Conservation (phyloP, 1,284 basidiomycete genomes). For the Cutaneotrichosporon sp. region DNA sequence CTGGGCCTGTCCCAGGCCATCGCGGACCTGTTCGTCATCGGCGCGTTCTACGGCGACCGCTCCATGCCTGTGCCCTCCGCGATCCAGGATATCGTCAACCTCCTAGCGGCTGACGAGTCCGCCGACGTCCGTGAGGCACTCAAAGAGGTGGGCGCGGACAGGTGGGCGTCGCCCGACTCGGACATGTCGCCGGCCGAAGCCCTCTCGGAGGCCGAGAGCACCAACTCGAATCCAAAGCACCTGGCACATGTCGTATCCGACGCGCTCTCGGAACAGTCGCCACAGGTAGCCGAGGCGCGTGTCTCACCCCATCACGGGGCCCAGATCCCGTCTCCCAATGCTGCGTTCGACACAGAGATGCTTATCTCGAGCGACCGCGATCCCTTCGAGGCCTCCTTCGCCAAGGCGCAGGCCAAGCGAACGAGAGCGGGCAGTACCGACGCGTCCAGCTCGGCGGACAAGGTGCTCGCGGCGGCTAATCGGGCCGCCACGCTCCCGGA, state of each 20-base stretch:
- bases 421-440: neutral
- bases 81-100: conserved; percentile 27
- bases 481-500: neutral
- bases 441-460: neutral
- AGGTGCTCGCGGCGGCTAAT: neutral
- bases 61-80: conserved; percentile 20
- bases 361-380: neutral
- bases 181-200: neutral
- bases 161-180: conserved; percentile 8
- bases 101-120: conserved; percentile 32
- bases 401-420: neutral
- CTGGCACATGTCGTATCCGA: conserved; percentile 73
- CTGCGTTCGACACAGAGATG: neutral
- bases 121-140: conserved; percentile 40
- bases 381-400: conserved; percentile 6
- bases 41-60: conserved; percentile 35
- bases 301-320: conserved; percentile 4
- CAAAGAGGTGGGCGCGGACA: conserved; percentile 24
- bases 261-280: conserved; percentile 30
- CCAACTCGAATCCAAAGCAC: conserved; percentile 67
- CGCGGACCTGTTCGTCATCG: conserved; percentile 38
- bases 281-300: neutral
- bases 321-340: neutral
- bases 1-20: conserved; percentile 64
- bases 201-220: conserved; percentile 49